Percentiles rank a stretch among this genome's conserved stretches.
Evolutionary conservation across 1,139 yeast genomes (phyloP).

Genomic region (Pneumocystis oryctolagi): DNA sequence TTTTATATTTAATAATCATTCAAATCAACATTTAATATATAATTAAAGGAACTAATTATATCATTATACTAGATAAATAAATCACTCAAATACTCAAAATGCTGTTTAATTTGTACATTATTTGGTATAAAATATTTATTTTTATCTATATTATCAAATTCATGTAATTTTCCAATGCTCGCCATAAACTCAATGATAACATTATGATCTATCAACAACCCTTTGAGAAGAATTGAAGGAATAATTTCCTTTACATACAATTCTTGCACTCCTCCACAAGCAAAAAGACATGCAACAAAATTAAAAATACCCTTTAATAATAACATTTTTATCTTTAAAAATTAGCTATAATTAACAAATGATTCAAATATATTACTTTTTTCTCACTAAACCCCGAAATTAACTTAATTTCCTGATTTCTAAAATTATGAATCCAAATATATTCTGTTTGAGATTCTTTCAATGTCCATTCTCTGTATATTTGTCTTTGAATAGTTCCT

Average conservation of each 20-base stretch:
- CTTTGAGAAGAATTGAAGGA: not conserved
- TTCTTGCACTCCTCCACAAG: not conserved
- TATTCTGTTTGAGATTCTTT: not conserved
- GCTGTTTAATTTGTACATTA: not conserved
- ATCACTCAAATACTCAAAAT: not conserved
- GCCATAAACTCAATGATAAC: not conserved
- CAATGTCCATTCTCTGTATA: not conserved
- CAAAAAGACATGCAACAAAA: not conserved
- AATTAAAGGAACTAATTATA: not conserved
- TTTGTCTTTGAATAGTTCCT: not conserved
- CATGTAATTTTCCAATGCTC: not conserved
- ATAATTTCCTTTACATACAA: not conserved
- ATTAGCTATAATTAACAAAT: not conserved
- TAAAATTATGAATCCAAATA: not conserved
- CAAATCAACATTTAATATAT: not conserved
- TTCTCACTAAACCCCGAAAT: not conserved
- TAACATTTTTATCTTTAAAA: not conserved
- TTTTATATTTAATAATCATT: not conserved
- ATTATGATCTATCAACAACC: not conserved
- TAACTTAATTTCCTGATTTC: not conserved
- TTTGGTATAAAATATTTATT: not conserved
- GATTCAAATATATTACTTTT: not conserved
- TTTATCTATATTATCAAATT: not conserved
- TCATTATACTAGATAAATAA: not conserved
- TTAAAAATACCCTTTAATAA: not conserved